Evolutionary conservation across 352 stramenopile species (phyloP), one percentile per base, ranked within the genome.

Genomic region (Phytopythium mirpurense): DNA sequence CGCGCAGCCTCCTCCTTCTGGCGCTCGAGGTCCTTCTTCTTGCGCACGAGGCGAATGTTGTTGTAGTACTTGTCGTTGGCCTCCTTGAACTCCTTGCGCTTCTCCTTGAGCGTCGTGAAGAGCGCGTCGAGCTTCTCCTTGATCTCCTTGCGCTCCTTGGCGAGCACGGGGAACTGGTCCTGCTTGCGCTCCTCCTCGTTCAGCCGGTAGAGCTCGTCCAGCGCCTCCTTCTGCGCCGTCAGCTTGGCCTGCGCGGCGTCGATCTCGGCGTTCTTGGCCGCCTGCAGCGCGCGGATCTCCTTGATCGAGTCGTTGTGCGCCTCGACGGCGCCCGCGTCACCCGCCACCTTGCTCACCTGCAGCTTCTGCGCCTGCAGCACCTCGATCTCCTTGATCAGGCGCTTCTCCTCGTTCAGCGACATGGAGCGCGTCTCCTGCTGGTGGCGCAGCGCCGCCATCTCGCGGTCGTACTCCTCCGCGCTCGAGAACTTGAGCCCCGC

Each of bases 371-470:
- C 54, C 61, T 97, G 78, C 27, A 98, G 63, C 21, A 73, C 72
- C 57, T 98, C 93, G 57, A 99, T 98, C 62, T 99, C 93, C 73
- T 98, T 98, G 63, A 99, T 94, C 27, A 99, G 75, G 46, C 90
- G 92, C 86, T 99, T 99, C 70, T 99, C 96, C 48, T 98, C 96
- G 24, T 78, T 87, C 6, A 99, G 69, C 53, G 82, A 90, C 96
- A 99, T 98, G 58, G 91, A 98, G 40, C 81, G 93, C 7, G 94
- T 98, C 75, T 98, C 88, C 74, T 99, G 96, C 59, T 84, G 78
- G 58, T 83, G 66, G 57, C 95, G 78, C 31, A 98, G 74, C 54
- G 83, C 70, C 10, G 70, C 54, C 60, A 98, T 98, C 62, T 96
- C 86, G 40, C 83, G 74, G 8, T 98, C 90, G 54, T 96, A 98